Percentiles rank a stretch among this genome's conserved stretches.
phyloP scores from a whole-genome alignment of 345 rosid species.

The Populus nigra region DNA sequence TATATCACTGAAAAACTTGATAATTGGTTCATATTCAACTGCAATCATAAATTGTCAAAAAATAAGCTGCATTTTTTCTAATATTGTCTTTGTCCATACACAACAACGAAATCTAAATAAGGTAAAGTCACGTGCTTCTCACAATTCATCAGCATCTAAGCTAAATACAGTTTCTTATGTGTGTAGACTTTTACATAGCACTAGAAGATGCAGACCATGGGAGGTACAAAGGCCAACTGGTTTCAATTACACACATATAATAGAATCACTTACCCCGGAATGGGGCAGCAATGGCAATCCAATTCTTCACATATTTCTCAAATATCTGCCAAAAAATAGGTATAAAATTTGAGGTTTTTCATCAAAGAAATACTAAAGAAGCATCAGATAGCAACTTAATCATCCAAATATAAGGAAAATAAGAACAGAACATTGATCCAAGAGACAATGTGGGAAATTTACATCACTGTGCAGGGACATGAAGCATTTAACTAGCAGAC shows the following conservation, averaged over 20 bases:
- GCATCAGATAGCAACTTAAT: constrained; percentile 1
- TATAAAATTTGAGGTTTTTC: not conserved
- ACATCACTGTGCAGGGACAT: constrained; percentile 79
- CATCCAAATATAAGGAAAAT: not conserved
- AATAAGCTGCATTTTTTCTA: not conserved
- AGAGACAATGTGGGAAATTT: constrained; percentile 15
- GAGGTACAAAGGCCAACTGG: not conserved
- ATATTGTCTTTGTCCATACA: not conserved
- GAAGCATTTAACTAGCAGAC: constrained; percentile 89
- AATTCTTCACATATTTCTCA: constrained; percentile 82
- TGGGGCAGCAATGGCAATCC: constrained; percentile 97
- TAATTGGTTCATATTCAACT: too few relatives aligned
- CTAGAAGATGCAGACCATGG: constrained; percentile 1
- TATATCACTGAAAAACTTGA: too few relatives aligned
- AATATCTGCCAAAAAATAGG: constrained; percentile 48
- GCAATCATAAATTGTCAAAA: too few relatives aligned
- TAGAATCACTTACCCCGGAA: constrained; percentile 57
- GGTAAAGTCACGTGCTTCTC: not conserved
- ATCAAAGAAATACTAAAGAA: not conserved
- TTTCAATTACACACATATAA: not conserved
- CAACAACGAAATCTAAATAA: not conserved
- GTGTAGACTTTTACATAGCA: not conserved
- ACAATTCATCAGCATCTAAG: not conserved
- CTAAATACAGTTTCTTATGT: not conserved
- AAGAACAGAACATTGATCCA: not conserved